Percentiles rank a stretch among this genome's conserved stretches.
Conservation (phyloP, 306 rosid genomes). For the Fagus sylvatica region DNA sequence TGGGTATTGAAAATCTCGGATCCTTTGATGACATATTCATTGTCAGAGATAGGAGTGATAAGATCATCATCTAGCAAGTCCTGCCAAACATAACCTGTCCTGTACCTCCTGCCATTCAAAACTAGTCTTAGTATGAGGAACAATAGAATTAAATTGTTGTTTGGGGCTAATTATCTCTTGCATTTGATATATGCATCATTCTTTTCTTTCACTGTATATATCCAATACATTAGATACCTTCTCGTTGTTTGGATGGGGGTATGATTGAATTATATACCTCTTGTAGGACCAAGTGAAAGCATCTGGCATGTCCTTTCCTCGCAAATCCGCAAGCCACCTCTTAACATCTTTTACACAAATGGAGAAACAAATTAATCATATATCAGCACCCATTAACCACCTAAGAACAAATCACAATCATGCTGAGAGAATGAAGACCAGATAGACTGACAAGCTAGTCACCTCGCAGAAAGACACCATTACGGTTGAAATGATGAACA, state of each 20-base stretch:
- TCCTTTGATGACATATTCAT: slow-evolving; percentile 88
- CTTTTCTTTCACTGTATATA: too few species aligned
- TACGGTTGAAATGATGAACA: slow-evolving; percentile 60
- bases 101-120: slow-evolving; percentile 70
- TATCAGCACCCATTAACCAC: background rate
- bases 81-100: slow-evolving; percentile 88
- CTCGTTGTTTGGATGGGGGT: background rate
- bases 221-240: too few species aligned
- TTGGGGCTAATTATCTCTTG: too few species aligned
- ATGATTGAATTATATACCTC: slow-evolving; percentile 46
- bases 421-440: background rate
- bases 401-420: background rate
- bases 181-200: too few species aligned
- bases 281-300: slow-evolving; percentile 83
- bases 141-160: background rate
- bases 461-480: slow-evolving; percentile 83
- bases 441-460: background rate
- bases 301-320: slow-evolving; percentile 72
- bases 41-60: slow-evolving; percentile 82
- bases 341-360: slow-evolving; percentile 51
- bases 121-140: background rate
- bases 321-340: slow-evolving; percentile 76
- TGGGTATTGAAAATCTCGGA: slow-evolving; percentile 55
- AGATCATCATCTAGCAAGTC: slow-evolving; percentile 85
- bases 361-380: slow-evolving; percentile 8